These are phyloP conservation scores for Dichotomocladium elegans DNA, from an alignment of 371 early-diverging fungal genomes.

Conservation along the genomic window DNA sequence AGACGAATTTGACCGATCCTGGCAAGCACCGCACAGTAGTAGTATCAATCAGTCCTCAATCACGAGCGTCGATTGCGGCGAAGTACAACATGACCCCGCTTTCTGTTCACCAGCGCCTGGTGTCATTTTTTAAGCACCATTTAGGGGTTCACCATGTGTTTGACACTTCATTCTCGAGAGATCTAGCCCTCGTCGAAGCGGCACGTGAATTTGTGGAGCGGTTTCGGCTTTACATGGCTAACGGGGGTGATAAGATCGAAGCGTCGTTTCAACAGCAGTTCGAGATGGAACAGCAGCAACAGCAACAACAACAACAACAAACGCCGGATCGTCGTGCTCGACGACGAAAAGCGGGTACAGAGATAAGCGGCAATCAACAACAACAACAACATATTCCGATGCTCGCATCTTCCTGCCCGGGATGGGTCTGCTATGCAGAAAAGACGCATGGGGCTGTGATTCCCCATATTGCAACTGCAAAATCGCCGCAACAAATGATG, in stretches of 20 bases:
- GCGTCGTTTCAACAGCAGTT: constrained; percentile 28
- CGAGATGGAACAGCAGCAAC: constrained; percentile 6
- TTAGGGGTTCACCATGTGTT: constrained; percentile 84
- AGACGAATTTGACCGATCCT: constrained; percentile 57
- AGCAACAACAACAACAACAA: constrained; percentile 7
- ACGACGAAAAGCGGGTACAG: constrained; percentile 16
- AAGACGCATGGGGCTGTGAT: constrained; percentile 90
- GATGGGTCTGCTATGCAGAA: constrained; percentile 98
- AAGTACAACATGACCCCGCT: constrained; percentile 70
- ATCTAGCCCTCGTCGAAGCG: constrained; percentile 80
- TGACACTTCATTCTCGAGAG: constrained; percentile 85
- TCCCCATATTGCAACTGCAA: constrained; percentile 78
- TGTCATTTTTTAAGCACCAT: constrained; percentile 60
- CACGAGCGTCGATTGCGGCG: constrained; percentile 85
- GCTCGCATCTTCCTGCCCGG: constrained; percentile 85
- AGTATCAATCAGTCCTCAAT: constrained; percentile 89
- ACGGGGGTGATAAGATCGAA: constrained; percentile 41
- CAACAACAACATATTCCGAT: constrained; percentile 55
- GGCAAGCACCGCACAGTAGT: constrained; percentile 57
- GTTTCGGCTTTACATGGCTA: constrained; percentile 43
- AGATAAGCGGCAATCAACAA: constrained; percentile 10
- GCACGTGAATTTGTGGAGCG: constrained; percentile 86
- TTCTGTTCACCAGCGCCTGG: constrained; percentile 58
- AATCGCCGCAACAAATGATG: constrained; percentile 96
- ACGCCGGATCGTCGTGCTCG: constrained; percentile 15